Evolutionary conservation across 2,329 filamentous ascomycete species (phyloP).

Genomic region (Dothistroma septosporum): DNA sequence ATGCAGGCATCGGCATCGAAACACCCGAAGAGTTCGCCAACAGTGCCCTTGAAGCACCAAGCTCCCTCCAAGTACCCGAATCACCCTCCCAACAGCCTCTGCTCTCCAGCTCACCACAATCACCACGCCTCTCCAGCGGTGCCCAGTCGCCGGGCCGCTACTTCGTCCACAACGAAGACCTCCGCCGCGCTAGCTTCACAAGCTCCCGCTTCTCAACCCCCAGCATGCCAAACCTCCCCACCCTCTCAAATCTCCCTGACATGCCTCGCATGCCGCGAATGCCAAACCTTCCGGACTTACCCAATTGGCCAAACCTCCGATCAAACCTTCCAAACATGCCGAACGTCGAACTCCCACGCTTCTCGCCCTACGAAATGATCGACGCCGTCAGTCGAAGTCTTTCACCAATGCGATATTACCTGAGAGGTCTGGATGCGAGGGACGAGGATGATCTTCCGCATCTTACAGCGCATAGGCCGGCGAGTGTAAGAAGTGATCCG

Average conservation of each 20-base stretch:
- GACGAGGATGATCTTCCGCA: conserved; percentile 12
- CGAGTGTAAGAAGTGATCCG: conserved; percentile 18
- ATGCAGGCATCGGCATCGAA: conserved; percentile 32
- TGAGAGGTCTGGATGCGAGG: conserved; percentile 32
- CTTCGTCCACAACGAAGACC: conserved; percentile 31
- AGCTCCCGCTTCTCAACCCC: conserved; percentile 27
- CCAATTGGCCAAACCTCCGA: conserved; percentile 13
- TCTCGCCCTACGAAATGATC: conserved; percentile 45
- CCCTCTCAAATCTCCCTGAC: conserved; percentile 20
- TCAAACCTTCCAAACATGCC: conserved; percentile 25
- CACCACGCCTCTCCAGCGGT: conserved; percentile 20
- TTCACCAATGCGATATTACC: conserved; percentile 45
- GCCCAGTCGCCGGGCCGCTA: conserved; percentile 31
- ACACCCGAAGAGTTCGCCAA: conserved; percentile 12
- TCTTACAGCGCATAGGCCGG: conserved; percentile 6
- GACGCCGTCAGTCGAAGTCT: conserved; percentile 44
- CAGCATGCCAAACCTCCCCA: conserved; percentile 29
- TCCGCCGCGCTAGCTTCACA: conserved; percentile 28
- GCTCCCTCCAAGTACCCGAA: conserved; percentile 15
- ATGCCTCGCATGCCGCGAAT: conserved; percentile 25
- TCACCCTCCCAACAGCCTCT: conserved; percentile 6
- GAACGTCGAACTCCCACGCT: conserved; percentile 36
- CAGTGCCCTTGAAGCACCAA: conserved; percentile 3
- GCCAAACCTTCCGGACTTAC: conserved; percentile 30
- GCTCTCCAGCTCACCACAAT: conserved; percentile 20